These are phyloP conservation scores for Cercospora sp. DNA, from an alignment of 2,329 filamentous ascomycete species.

Conservation along the genomic window DNA sequence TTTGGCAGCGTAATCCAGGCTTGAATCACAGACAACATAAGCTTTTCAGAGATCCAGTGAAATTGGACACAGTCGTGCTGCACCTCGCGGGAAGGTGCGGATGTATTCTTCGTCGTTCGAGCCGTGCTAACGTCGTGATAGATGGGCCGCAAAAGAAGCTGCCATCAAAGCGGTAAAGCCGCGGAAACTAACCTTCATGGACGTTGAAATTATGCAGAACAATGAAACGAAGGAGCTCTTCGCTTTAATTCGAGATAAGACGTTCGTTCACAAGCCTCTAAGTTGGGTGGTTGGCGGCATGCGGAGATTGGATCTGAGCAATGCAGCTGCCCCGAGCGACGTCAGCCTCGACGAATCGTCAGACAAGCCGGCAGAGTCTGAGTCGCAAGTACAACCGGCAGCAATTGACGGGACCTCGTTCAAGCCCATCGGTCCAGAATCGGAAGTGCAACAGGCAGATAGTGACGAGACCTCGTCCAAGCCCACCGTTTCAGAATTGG, in stretches of 20 bases:
- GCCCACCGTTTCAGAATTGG: too few relatives aligned
- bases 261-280: background rate
- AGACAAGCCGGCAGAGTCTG: too few relatives aligned
- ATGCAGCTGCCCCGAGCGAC: background rate
- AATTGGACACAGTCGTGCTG: background rate
- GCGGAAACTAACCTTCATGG: constrained; percentile 37
- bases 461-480: too few relatives aligned
- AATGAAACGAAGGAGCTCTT: constrained; percentile 59
- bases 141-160: constrained; percentile 55
- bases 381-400: background rate
- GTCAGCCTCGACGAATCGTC: too few relatives aligned
- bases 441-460: background rate
- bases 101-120: background rate
- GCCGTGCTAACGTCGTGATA: constrained; percentile 1
- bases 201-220: constrained; percentile 43
- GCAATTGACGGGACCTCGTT: background rate
- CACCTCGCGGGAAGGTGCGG: constrained; percentile 32
- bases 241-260: constrained; percentile 43
- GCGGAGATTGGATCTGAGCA: background rate
- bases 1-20: constrained; percentile 19
- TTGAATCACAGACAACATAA: background rate
- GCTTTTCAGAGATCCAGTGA: background rate
- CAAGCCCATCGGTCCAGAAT: background rate
- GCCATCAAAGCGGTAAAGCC: constrained; percentile 45
- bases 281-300: background rate